Conservation (phyloP, 2,329 filamentous ascomycete genomes). For the Ramularia endophylla region DNA sequence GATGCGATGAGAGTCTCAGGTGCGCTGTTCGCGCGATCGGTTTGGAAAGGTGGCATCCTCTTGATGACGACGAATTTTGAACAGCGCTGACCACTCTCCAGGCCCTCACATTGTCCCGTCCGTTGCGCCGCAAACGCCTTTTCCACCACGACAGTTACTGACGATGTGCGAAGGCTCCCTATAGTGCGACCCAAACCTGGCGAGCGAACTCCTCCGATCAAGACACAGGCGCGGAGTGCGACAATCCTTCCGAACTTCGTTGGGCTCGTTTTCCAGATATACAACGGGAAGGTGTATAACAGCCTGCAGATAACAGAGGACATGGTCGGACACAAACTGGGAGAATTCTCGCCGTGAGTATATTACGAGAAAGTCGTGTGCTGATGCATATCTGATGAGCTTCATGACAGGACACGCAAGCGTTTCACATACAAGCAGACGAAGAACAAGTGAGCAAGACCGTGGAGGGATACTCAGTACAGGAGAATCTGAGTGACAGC, state of each 20-base stretch:
- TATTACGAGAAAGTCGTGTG: not conserved
- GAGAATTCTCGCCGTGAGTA: conserved; percentile 82
- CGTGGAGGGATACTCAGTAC: no score
- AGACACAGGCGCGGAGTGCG: conserved; percentile 78
- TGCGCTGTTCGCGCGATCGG: conserved; percentile 56
- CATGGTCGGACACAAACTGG: conserved; percentile 94
- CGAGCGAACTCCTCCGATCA: conserved; percentile 64
- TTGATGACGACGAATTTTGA: not conserved
- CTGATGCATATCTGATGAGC: not conserved
- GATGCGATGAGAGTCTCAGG: conserved; percentile 25
- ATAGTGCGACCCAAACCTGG: conserved; percentile 57
- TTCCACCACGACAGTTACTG: conserved; percentile 3
- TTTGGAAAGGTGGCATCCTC: conserved; percentile 70
- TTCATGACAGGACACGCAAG: conserved; percentile 58
- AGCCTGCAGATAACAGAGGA: conserved; percentile 84
- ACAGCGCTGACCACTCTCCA: conserved; percentile 29
- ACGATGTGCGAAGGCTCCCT: conserved; percentile 45
- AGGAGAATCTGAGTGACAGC: no score
- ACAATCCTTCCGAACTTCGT: conserved; percentile 92
- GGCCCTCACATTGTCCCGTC: conserved; percentile 68
- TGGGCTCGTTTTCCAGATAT: conserved; percentile 79
- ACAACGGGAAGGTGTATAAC: conserved; percentile 84
- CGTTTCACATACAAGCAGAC: conserved; percentile 62
- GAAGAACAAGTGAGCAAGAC: conserved; percentile 56
- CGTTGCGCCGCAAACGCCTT: conserved; percentile 33